phyloP scores from a whole-genome alignment of 768 basidiomycete species.

The Suillus subaureus region DNA sequence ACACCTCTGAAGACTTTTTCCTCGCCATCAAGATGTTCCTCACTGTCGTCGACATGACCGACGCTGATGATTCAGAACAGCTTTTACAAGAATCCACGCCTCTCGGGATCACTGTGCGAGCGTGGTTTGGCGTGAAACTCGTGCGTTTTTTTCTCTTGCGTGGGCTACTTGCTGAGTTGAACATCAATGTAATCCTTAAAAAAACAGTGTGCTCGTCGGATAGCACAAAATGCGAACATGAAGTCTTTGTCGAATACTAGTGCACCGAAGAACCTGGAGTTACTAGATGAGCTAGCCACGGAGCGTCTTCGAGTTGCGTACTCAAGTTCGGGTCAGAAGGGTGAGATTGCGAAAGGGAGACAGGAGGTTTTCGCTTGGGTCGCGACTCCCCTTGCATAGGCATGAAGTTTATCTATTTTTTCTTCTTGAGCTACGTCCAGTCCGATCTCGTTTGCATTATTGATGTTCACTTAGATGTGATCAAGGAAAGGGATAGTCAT shows the following conservation, averaged over 20 bases:
- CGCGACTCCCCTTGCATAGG: constrained; percentile 17
- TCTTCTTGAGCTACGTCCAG: neutral
- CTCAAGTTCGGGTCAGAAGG: constrained; percentile 42
- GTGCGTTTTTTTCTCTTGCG: constrained; percentile 43
- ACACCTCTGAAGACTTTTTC: constrained; percentile 69
- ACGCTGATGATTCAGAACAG: constrained; percentile 46
- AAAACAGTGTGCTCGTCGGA: constrained; percentile 59
- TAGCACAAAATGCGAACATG: constrained; percentile 44
- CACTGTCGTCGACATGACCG: constrained; percentile 77
- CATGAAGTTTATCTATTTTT: neutral
- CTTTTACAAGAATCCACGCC: constrained; percentile 50
- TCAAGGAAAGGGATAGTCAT: neutral
- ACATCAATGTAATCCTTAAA: constrained; percentile 10
- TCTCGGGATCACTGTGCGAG: constrained; percentile 54
- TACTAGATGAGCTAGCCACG: constrained; percentile 72
- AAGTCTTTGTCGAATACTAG: constrained; percentile 61
- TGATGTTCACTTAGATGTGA: neutral
- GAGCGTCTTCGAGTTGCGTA: constrained; percentile 72
- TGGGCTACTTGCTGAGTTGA: neutral
- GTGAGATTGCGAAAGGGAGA: constrained; percentile 41
- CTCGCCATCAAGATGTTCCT: constrained; percentile 81
- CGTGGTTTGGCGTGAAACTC: constrained; percentile 84
- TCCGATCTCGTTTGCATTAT: neutral
- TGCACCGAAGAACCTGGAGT: constrained; percentile 53
- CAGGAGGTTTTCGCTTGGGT: constrained; percentile 52